Evolutionary conservation across 257 asterid species (phyloP), one percentile per base, ranked within the genome.

Genomic region (Nicotiana sylvestris): DNA sequence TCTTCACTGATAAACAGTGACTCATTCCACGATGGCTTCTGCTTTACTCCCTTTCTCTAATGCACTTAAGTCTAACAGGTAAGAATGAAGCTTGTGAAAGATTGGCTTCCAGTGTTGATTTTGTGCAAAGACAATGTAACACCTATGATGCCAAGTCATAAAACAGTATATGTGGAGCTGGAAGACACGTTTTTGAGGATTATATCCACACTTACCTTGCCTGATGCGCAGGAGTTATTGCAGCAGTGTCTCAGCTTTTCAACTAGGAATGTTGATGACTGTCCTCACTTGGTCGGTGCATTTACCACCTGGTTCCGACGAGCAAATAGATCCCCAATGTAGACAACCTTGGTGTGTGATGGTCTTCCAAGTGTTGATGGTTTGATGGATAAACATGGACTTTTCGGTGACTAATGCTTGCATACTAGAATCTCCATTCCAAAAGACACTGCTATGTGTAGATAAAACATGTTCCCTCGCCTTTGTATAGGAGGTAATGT

Each of bases 291-390:
- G 92, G 88, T 92, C 69, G 76, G 87, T 61, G 99, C 98, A n/a
- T 94, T 96, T 58, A 90, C 97, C 18, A 90, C 98, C 67, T 96
- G 99, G 99, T 93, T 94, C 87, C 95, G 97, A 29, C 98, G 97
- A 68, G 97, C 99, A 43, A 93, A 94, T 84, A 84, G 88, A 74
- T 77, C 89, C 51, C 43, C 62, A 27, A 25, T 10, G 57, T 9
- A 53, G 17, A 53, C 57, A 53, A 53, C 12, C 17, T 53, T 53
- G 80, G 25, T 27, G 25, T 74, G 80, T 74, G 16, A 74, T 49
- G 25, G 62, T 53, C 57, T 9, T 12, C 57, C 57, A 53, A 53
- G 57, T 11, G 17, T 53, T 53, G 57, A 12, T 53, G 57, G 11
- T 51, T 27, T 11, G 27, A 30, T 13, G 64, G 80, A 74, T 74